These are phyloP conservation scores for Ophiocordyceps robertsii DNA, from an alignment of 2,329 filamentous ascomycete species.

Conservation along the genomic window DNA sequence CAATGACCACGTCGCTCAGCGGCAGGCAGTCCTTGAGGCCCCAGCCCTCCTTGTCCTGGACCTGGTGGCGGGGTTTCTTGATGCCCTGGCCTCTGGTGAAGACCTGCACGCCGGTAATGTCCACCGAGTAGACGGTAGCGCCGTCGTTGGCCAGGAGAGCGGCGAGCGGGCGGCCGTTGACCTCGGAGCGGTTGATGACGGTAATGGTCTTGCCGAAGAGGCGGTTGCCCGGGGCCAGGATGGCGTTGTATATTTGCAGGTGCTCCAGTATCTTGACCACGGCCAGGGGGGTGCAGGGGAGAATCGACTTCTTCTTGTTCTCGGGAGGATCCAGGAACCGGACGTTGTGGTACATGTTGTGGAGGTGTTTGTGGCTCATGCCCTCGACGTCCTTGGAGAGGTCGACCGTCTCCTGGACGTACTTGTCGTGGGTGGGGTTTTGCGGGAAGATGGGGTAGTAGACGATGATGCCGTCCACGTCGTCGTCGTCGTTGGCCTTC, in stretches of 20 bases:
- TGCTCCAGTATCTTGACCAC: slow-evolving; percentile 96
- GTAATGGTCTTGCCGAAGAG: slow-evolving; percentile 90
- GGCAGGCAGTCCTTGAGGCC: slow-evolving; percentile 69
- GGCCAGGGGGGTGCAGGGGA: slow-evolving; percentile 91
- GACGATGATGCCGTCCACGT: slow-evolving; percentile 82
- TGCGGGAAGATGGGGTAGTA: slow-evolving; percentile 91
- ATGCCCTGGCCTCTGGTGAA: slow-evolving; percentile 86
- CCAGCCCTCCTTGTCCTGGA: slow-evolving; percentile 71
- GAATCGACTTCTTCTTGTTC: slow-evolving; percentile 74
- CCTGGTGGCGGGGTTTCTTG: slow-evolving; percentile 73
- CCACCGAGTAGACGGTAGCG: slow-evolving; percentile 87
- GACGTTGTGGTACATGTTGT: slow-evolving; percentile 99
- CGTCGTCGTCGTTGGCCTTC: slow-evolving; percentile 64
- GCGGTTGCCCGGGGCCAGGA: slow-evolving; percentile 83
- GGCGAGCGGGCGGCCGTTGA: slow-evolving; percentile 84
- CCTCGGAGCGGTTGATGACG: slow-evolving; percentile 91
- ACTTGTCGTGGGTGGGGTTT: slow-evolving; percentile 78
- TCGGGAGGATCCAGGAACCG: slow-evolving; percentile 74
- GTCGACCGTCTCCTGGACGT: slow-evolving; percentile 87
- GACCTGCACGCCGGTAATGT: slow-evolving; percentile 80
- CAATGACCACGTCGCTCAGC: slow-evolving; percentile 86
- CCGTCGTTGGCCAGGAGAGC: slow-evolving; percentile 93
- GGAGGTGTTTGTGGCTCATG: slow-evolving; percentile 82
- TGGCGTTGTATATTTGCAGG: slow-evolving; percentile 90
- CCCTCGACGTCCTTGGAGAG: slow-evolving; percentile 92